Evolutionary conservation across 345 rosid species (phyloP).

Genomic region (Nasturtium officinale): DNA sequence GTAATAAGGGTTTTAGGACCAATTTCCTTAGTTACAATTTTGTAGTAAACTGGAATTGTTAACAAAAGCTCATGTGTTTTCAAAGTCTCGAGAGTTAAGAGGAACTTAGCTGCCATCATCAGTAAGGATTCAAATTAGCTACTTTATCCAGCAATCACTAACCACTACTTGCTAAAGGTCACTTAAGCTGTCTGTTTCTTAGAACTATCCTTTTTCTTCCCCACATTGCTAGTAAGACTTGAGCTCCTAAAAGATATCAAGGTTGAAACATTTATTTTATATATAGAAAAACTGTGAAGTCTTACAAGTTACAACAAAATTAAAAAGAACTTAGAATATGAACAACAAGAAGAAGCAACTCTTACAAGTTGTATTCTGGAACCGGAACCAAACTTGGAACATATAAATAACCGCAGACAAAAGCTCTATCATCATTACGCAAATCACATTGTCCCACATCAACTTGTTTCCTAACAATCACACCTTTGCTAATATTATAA

Average conservation of each 20-base stretch:
- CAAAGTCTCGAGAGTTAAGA: background rate
- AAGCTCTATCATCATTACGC: background rate
- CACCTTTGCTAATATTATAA: slow-evolving; percentile 33
- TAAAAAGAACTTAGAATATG: slow-evolving; percentile 7
- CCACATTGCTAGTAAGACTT: too few species aligned
- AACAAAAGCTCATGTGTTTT: slow-evolving; percentile 18
- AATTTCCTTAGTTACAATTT: slow-evolving; percentile 25
- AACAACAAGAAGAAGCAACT: background rate
- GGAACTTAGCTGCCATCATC: background rate
- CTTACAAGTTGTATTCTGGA: slow-evolving; percentile 21
- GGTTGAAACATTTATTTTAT: background rate
- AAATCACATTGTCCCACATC: slow-evolving; percentile 29
- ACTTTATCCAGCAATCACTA: background rate
- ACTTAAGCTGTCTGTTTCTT: background rate
- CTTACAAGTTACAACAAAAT: too few species aligned
- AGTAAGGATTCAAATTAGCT: background rate
- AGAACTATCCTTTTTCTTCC: background rate
- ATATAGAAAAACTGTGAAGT: background rate
- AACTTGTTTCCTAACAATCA: background rate
- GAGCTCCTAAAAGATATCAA: too few species aligned
- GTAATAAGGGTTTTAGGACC: slow-evolving; percentile 29
- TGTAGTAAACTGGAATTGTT: slow-evolving; percentile 34
- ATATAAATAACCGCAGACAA: slow-evolving; percentile 14
- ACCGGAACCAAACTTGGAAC: slow-evolving; percentile 41
- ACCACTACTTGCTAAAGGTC: background rate